Percentiles rank a stretch among this genome's conserved stretches.
Conservation (phyloP, 202 grass and related monocot genomes). For the Zizania palustris region DNA sequence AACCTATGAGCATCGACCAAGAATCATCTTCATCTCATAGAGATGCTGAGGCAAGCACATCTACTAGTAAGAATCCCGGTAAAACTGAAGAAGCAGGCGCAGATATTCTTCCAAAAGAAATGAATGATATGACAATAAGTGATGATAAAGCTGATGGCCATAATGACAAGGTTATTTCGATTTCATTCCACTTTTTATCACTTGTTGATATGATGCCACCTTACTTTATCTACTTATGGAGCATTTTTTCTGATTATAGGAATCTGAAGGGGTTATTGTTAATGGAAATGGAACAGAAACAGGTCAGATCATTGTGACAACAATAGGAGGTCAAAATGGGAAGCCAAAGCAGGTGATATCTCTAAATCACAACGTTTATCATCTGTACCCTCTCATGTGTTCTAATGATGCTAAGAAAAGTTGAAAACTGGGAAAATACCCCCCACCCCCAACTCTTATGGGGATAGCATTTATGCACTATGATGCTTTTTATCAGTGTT, state of each 20-base stretch:
- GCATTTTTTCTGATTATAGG: constrained; percentile 53
- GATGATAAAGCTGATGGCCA: constrained; percentile 71
- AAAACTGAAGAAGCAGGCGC: constrained; percentile 60
- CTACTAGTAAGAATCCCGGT: constrained; percentile 54
- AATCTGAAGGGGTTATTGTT: constrained; percentile 55
- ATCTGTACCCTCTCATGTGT: background rate
- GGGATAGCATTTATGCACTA: constrained; percentile 1
- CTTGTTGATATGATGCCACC: constrained; percentile 10
- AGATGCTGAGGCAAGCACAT: constrained; percentile 76
- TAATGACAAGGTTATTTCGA: constrained; percentile 74
- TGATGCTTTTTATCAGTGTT: constrained; percentile 5
- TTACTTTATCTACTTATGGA: constrained; percentile 39
- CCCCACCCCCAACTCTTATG: background rate
- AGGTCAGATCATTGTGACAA: constrained; percentile 87
- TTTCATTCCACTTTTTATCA: background rate
- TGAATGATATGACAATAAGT: constrained; percentile 89
- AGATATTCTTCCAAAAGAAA: constrained; percentile 85
- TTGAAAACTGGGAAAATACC: background rate
- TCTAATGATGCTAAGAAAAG: background rate
- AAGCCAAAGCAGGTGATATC: constrained; percentile 89
- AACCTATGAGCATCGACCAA: constrained; percentile 48
- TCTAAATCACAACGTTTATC: background rate
- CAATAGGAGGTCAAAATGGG: constrained; percentile 85
- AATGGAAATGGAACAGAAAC: constrained; percentile 79
- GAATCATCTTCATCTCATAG: constrained; percentile 50